phyloP scores from a whole-genome alignment of 768 basidiomycete genomes.

The Amanita pseudoporphyria region DNA sequence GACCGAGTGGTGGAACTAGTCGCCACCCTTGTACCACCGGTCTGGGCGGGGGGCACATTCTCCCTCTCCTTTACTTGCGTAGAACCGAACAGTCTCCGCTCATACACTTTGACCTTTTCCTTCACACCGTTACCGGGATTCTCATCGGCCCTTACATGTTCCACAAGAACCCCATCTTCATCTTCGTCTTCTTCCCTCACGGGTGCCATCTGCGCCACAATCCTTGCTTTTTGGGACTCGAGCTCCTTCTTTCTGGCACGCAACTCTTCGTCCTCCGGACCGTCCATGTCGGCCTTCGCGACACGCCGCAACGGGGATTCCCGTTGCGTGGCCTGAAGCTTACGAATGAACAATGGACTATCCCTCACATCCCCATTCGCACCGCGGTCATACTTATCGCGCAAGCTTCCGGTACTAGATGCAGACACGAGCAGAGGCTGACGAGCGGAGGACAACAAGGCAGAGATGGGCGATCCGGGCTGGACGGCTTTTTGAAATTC shows the following conservation, averaged over 20 bases:
- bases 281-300: conserved; percentile 17
- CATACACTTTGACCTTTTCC: conserved; percentile 13
- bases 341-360: conserved; percentile 21
- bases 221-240: conserved; percentile 85
- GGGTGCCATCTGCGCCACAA: conserved; percentile 90
- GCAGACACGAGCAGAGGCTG: conserved; percentile 75
- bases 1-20: background rate
- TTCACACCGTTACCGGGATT: conserved; percentile 12
- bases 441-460: conserved; percentile 78
- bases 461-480: conserved; percentile 90
- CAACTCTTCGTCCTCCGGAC: conserved; percentile 26
- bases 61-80: conserved; percentile 13
- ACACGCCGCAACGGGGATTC: conserved; percentile 26
- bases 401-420: conserved; percentile 12
- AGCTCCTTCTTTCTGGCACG: conserved; percentile 58
- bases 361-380: conserved; percentile 12
- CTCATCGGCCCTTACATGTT: conserved; percentile 22
- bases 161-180: conserved; percentile 20
- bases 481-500: conserved; percentile 96
- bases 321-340: conserved; percentile 13
- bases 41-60: conserved; percentile 19
- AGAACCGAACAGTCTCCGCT: conserved; percentile 7
- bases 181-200: conserved; percentile 36
- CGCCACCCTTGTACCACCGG: background rate
- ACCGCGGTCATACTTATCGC: conserved; percentile 7